Evolutionary conservation across 345 rosid genomes (phyloP), one percentile per base, ranked within the genome.

Genomic region (Populus alba): DNA sequence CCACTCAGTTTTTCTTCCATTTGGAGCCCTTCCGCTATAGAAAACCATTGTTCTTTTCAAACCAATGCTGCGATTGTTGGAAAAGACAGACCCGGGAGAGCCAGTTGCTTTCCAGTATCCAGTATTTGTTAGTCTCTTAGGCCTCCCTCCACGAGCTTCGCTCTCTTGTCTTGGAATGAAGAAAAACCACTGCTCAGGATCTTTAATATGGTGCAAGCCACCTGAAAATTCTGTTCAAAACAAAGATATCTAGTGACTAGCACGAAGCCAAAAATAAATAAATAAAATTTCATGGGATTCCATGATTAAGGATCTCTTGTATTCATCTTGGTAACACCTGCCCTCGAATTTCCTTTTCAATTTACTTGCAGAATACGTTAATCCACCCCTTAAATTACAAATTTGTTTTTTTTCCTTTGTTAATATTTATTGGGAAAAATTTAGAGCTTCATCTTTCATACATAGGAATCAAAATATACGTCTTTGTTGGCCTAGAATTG

Each of bases 51-150:
- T 68, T 35, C 73, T 53, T 53, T 76, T 76, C 51, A 35, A 6
- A 2, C 79, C 79, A 16, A 76, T 76, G 66, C 47, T 49, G 7
- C 66, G 66, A 37, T 76, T 53, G 20, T 76, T 66, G 25, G 79
- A 67, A 22, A 33, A 76, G 17, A 76, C 66, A 38, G 9, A 55
- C 8, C 51, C 66, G 16, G 79, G 79, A 15, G 67, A 53, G 31
- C 79, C 79, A 5, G 79, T 76, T 7, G 79, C 72, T 9, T 76
- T 76, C 79, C 79, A 76, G 17, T 76, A 76, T 16, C 79, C 73
- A 8, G 3, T 33, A 8, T 31, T 37, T 8, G 79, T 76, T 2
- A 35, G 66, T 68, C 79, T 23, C 51, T 38, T 68, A 7, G 79
- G 79, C 27, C 72, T 76, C 12, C 79, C 79, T 67, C 79, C 73